Base-by-base conservation (phyloP, 306 rosid species). In the Trifolium pratense region DNA sequence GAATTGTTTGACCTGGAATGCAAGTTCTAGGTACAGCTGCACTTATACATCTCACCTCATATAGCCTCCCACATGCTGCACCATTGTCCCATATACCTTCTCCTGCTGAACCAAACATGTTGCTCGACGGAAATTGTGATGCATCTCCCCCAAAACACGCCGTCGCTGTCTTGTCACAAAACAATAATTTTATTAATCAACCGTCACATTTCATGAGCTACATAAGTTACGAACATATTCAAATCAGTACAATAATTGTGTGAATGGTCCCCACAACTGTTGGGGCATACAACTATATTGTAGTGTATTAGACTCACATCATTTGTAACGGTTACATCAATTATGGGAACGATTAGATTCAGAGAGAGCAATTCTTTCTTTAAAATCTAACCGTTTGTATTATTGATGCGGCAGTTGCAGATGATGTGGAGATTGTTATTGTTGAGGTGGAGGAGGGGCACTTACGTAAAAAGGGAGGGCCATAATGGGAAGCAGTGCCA, bases 41-140 rank as follows among this genome's bases (percentile, higher is more conserved):
- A 25, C 98, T 87, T 12, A 89, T 75, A 77, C 98, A 93, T 29
- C 93, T 77, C 75, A 90, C 97, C 75, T 67, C 37, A 61, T 90
- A 93, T 26, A 70, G 71, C 62, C 96, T 86, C 32, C 96, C 98
- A 21, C 98, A 90, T 0, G 98, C 89, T 0, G 98, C 97, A 0
- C 98, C 98, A 32, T 90, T 93, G 79, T 93, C 96, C 98, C 97
- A 93, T 64, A 89, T 80, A 4, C 91, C 97, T 16, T 89, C 98
- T 2, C 98, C 96, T 0, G 92, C 98, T 0, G 97, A 55, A 10
- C 76, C 98, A 5, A 92, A 91, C 81, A 91, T 21, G 79, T 84
- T 85, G 85, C 45, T 84, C 0, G 92, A 49, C 1, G 94, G 97
- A 9, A 88, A 88, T 70, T 82, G 64, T 0, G 83, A 73, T 4